phyloP scores from a whole-genome alignment of 257 asterid genomes.

The Ehretia macrophylla region DNA sequence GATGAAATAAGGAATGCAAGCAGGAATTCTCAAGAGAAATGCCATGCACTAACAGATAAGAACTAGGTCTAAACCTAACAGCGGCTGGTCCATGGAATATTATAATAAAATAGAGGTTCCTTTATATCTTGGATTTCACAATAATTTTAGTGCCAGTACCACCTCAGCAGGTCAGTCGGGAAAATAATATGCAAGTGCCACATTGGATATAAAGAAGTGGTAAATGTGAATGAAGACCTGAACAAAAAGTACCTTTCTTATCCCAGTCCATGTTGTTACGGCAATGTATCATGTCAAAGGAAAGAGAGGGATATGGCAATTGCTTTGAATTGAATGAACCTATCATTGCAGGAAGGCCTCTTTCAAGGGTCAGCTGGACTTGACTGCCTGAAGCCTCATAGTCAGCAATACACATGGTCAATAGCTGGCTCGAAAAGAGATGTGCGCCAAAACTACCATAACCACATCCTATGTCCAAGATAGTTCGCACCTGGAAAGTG shows the following conservation, averaged over 20 bases:
- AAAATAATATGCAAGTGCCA: too few species aligned
- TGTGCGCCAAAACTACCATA: constrained; percentile 98
- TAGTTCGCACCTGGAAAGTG: constrained; percentile 68
- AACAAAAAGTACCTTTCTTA: constrained; percentile 59
- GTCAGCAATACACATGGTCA: constrained; percentile 89
- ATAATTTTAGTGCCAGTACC: too few species aligned
- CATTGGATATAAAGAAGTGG: not conserved
- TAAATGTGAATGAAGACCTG: not conserved
- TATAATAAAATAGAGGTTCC: too few species aligned
- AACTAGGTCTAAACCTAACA: too few species aligned
- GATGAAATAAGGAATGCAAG: too few species aligned
- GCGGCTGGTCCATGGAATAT: too few species aligned
- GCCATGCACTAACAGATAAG: too few species aligned
- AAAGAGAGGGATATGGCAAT: constrained; percentile 90
- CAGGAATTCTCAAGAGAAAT: too few species aligned
- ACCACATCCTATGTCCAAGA: constrained; percentile 95
- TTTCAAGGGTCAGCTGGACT: constrained; percentile 94
- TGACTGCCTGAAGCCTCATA: constrained; percentile 99
- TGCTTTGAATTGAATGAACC: constrained; percentile 85
- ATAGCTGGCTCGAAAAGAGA: constrained; percentile 65
- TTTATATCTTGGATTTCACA: too few species aligned
- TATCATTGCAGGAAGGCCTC: constrained; percentile 98
- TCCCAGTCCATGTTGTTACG: constrained; percentile 93
- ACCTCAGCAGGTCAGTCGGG: too few species aligned
- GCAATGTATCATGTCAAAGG: constrained; percentile 97